Evolutionary conservation across 2,329 filamentous ascomycete species (phyloP).

Genomic region (Penicillium sp.): DNA sequence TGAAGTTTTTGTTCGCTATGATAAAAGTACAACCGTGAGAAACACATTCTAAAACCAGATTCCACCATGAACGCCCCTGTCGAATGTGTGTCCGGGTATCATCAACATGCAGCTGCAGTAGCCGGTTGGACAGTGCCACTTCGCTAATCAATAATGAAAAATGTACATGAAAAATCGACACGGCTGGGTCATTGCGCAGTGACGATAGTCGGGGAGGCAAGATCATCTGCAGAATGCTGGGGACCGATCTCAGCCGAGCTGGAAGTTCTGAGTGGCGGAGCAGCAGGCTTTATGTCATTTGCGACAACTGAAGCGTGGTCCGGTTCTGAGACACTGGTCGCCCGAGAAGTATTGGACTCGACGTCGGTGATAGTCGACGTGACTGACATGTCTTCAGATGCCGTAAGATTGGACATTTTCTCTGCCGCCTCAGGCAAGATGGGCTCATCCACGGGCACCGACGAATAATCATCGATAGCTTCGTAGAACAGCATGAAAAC

Average conservation of each 20-base stretch:
- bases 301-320: constrained; percentile 4
- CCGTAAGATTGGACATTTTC: constrained; percentile 17
- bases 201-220: constrained; percentile 7
- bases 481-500: constrained; percentile 99
- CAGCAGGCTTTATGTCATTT: constrained; percentile 7
- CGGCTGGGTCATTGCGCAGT: constrained; percentile 4
- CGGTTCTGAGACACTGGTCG: constrained; percentile 27
- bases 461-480: constrained; percentile 47
- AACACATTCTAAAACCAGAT: no score
- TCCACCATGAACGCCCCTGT: constrained; percentile 6
- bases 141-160: constrained; percentile 4
- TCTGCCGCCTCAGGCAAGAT: constrained; percentile 12
- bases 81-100: constrained; percentile 11
- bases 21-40: no score
- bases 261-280: constrained; percentile 1
- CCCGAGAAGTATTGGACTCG: constrained; percentile 25
- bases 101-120: constrained; percentile 5
- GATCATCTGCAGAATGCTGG: not conserved
- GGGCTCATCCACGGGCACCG: not conserved
- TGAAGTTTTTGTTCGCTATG: not conserved
- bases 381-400: constrained; percentile 25
- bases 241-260: constrained; percentile 2
- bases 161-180: not conserved
- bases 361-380: constrained; percentile 25
- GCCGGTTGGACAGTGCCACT: constrained; percentile 1